phyloP scores from a whole-genome alignment of 2,329 filamentous ascomycete species.

The Monilinia aucupariae region DNA sequence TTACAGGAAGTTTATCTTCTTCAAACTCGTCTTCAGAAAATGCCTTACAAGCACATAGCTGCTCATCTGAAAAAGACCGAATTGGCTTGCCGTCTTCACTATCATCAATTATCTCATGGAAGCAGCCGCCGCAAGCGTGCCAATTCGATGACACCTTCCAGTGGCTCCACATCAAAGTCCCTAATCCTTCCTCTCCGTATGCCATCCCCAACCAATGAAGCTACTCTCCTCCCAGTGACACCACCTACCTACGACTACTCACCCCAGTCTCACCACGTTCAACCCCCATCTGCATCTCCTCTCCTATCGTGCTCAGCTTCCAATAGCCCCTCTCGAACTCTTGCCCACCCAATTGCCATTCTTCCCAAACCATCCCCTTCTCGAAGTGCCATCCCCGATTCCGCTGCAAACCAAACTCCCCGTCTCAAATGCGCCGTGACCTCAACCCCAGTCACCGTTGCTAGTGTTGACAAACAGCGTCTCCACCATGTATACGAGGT shows the following conservation, averaged over 20 bases:
- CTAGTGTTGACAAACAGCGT: constrained; percentile 51
- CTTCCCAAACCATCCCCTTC: constrained; percentile 58
- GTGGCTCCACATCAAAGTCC: constrained; percentile 47
- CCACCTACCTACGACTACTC: constrained; percentile 39
- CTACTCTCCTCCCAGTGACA: constrained; percentile 23
- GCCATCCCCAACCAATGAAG: constrained; percentile 47
- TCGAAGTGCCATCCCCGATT: constrained; percentile 42
- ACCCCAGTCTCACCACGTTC: constrained; percentile 32
- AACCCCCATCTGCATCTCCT: constrained; percentile 43
- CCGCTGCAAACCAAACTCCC: constrained; percentile 39
- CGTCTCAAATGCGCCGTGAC: constrained; percentile 55
- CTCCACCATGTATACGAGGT: constrained; percentile 65
- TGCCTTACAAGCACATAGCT: constrained; percentile 88
- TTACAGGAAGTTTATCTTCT: constrained; percentile 73
- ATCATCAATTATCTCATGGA: constrained; percentile 78
- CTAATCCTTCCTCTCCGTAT: constrained; percentile 45
- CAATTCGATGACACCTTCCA: constrained; percentile 62
- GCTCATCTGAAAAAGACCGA: constrained; percentile 82
- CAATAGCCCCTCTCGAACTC: constrained; percentile 43
- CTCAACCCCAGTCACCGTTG: constrained; percentile 38
- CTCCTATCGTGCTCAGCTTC: constrained; percentile 48
- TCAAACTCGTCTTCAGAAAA: constrained; percentile 78
- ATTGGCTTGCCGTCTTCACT: constrained; percentile 79
- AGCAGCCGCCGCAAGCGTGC: constrained; percentile 75
- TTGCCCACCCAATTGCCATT: constrained; percentile 50